A percentile compares a stretch with the other conserved stretches of the same genome.
These are phyloP conservation scores for Blastomyces percursus DNA, from an alignment of 2,329 filamentous ascomycete species.

Conservation along the genomic window DNA sequence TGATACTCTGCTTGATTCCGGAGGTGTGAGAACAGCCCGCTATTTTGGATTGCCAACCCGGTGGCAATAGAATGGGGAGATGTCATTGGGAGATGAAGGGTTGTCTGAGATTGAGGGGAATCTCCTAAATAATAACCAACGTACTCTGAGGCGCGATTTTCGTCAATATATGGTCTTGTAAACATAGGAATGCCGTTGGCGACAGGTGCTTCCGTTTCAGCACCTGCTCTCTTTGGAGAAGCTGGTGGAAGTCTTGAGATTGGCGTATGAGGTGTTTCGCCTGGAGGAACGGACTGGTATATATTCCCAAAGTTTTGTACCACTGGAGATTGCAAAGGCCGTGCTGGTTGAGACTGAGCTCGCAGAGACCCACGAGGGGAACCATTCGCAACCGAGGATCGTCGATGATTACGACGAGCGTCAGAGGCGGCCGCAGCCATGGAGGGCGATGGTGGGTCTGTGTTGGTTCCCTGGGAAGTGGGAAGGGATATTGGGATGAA, in stretches of 20 bases:
- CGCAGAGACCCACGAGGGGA: constrained; percentile 34
- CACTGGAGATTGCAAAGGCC: constrained; percentile 29
- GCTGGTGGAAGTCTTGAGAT: constrained; percentile 24
- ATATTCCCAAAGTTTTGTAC: constrained; percentile 25
- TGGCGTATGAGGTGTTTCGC: constrained; percentile 22
- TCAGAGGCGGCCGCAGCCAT: constrained; percentile 31
- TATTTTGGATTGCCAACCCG: constrained; percentile 31
- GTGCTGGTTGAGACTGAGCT: constrained; percentile 42
- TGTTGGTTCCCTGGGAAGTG: constrained; percentile 29
- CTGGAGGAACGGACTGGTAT: constrained; percentile 23
- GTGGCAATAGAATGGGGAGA: constrained; percentile 30
- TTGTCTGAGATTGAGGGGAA: constrained; percentile 33
- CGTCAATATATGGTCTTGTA: constrained; percentile 27
- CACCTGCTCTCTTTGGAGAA: constrained; percentile 24
- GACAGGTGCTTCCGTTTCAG: constrained; percentile 25
- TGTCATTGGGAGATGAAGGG: constrained; percentile 30
- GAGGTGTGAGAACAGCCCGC: constrained; percentile 26
- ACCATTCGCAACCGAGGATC: constrained; percentile 35
- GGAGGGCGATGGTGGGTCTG: constrained; percentile 39
- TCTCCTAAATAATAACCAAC: constrained; percentile 37
- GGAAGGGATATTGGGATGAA: constrained; percentile 30
- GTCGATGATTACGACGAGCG: constrained; percentile 34
- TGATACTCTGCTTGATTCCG: constrained; percentile 27
- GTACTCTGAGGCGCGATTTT: constrained; percentile 33
- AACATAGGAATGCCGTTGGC: constrained; percentile 26